phyloP scores from a whole-genome alignment of 2,329 filamentous ascomycete species.

The Purpureocillium lavendulum region DNA sequence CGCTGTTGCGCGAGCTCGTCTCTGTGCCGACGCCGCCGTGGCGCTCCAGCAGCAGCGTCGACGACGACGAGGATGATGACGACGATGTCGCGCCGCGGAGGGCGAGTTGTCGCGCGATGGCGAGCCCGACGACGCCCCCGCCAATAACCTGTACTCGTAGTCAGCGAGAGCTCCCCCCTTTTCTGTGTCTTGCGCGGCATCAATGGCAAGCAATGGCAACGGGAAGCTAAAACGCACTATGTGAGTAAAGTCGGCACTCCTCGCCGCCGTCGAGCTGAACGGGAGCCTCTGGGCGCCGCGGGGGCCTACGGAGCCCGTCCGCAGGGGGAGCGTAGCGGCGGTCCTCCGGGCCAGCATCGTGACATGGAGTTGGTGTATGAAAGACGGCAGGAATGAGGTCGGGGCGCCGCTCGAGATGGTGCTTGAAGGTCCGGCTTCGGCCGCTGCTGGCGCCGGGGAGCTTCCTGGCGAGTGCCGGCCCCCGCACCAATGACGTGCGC shows the following conservation, averaged over 20 bases:
- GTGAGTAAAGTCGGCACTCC: conserved; percentile 35
- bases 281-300: conserved; percentile 7
- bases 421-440: too few relatives aligned
- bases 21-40: conserved; percentile 71
- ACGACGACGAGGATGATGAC: conserved; percentile 33
- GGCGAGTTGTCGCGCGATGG: conserved; percentile 67
- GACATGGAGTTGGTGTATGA: too few relatives aligned
- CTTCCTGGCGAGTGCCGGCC: neutral
- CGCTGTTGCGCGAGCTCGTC: conserved; percentile 83
- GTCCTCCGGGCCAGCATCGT: conserved; percentile 7
- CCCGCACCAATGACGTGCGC: neutral
- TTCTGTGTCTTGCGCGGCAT: too few relatives aligned
- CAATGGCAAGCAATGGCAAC: neutral
- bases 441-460: too few relatives aligned
- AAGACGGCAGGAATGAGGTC: too few relatives aligned
- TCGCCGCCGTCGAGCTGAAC: conserved; percentile 27
- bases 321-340: neutral
- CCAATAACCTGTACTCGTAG: conserved; percentile 39
- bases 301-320: neutral
- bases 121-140: conserved; percentile 66
- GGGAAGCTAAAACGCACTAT: conserved; percentile 29
- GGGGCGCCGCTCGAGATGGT: too few relatives aligned
- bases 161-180: neutral
- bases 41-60: conserved; percentile 73
- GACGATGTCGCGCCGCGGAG: conserved; percentile 25